A percentile compares a stretch with the other conserved stretches of the same genome.
Evolutionary conservation across 202 grass and related monocot genomes (phyloP).

Genomic region (Zoysia matrella): DNA sequence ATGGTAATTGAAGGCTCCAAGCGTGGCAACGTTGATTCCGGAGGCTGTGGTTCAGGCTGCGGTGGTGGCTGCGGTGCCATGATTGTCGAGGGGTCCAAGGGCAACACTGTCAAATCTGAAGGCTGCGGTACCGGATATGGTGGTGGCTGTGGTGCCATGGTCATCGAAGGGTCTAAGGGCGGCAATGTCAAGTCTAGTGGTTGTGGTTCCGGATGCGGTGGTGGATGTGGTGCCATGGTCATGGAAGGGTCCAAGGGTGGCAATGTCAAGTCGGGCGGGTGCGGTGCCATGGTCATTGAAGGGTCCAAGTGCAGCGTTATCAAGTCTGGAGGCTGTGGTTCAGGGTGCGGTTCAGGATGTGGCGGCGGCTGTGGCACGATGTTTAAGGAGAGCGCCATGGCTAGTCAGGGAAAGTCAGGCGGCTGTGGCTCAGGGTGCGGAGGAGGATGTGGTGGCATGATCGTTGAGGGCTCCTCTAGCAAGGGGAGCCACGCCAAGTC

Average conservation of each 20-base stretch:
- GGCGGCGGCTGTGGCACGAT: neutral
- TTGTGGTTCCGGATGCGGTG: too few species aligned
- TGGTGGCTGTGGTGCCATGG: conserved; percentile 13
- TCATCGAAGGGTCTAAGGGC: too few species aligned
- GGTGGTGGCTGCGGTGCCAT: neutral
- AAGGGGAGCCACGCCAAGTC: neutral
- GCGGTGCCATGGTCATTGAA: too few species aligned
- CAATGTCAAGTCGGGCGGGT: too few species aligned
- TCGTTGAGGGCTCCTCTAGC: too few species aligned
- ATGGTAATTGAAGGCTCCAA: neutral
- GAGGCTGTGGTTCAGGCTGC: conserved; percentile 5
- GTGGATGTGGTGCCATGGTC: too few species aligned
- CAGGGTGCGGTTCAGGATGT: too few species aligned
- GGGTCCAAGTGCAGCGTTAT: too few species aligned
- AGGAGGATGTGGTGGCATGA: too few species aligned
- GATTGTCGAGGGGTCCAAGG: neutral
- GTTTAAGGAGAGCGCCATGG: neutral
- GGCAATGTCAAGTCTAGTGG: too few species aligned
- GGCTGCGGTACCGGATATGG: conserved; percentile 29
- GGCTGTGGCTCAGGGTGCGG: conserved; percentile 45
- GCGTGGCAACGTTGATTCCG: neutral
- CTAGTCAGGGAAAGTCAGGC: conserved; percentile 1
- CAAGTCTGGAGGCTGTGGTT: too few species aligned
- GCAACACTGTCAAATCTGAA: conserved; percentile 3
- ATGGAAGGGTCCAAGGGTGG: too few species aligned